Conservation (phyloP, 1,284 basidiomycete species). For the Leccinum colubrinum region DNA sequence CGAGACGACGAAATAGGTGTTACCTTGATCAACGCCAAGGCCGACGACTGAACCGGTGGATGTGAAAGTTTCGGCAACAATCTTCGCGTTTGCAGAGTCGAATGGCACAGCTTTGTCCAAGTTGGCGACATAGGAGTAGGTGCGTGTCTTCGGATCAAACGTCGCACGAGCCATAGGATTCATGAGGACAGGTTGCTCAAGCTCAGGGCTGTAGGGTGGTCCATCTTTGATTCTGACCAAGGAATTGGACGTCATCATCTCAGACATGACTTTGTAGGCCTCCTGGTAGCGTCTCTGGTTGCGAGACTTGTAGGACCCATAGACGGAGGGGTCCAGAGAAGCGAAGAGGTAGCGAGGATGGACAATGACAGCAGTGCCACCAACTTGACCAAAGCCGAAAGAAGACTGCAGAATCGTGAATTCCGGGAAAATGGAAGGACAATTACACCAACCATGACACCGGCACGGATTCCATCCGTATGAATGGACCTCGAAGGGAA, state of each 20-base stretch:
- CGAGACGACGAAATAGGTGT: background rate
- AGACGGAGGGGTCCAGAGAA: conserved; percentile 70
- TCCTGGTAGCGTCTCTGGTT: conserved; percentile 71
- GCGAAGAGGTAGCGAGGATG: conserved; percentile 93
- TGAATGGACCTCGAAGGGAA: conserved; percentile 97
- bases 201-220: conserved; percentile 87
- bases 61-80: conserved; percentile 55
- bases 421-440: background rate
- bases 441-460: conserved; percentile 67
- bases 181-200: conserved; percentile 87
- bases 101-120: conserved; percentile 52
- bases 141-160: conserved; percentile 82
- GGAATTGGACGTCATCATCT: conserved; percentile 92
- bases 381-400: conserved; percentile 99
- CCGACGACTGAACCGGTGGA: conserved; percentile 52
- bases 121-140: conserved; percentile 76
- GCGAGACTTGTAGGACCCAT: conserved; percentile 72
- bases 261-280: conserved; percentile 92
- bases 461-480: conserved; percentile 89
- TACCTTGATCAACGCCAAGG: conserved; percentile 87
- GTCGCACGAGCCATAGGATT: conserved; percentile 90
- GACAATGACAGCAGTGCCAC: conserved; percentile 86
- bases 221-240: conserved; percentile 95
- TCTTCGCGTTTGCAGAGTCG: conserved; percentile 68
- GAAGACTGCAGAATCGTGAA: conserved; percentile 62